Base-by-base conservation (phyloP, 2,329 filamentous ascomycete genomes). In the Penicillium digitatum region DNA sequence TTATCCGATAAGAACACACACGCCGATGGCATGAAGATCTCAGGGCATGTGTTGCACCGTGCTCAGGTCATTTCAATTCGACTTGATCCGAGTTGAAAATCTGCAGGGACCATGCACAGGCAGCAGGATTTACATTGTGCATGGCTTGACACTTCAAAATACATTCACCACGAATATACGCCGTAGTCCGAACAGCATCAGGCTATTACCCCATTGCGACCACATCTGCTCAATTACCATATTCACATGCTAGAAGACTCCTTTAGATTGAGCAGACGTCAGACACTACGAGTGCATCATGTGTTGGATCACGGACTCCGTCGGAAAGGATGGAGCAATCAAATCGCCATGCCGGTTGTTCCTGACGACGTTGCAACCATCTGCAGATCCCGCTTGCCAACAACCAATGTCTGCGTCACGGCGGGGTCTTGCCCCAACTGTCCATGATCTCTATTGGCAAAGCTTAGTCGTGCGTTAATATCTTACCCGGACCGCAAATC, bases 271-370 rank as follows among this genome's bases (percentile, higher is more conserved):
- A 18, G 22, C 14, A 34, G 5, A 11, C 0, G 12, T 5, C 43
- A 18, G 43, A 45, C 42, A 18, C 29, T 45, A 45, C 29, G 5
- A 32, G 3, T 16, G 43, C 27, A 24, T 4, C 12, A 22, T 22
- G 1, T 10, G 12, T 5, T 32, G 9, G 43, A 34, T 45, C 37
- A 5, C 32, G 50, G 50, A 52, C 34, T 52, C 50, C 50, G 50
- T 26, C 50, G 50, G 50, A 20, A 37, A 39, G 1, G 5, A 7
- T 3, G 12, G 16, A 9, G 16, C n/a, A 24, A 29, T 32, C 29
- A 55, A 56, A 49, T 58, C 48, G 59, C 53, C 55, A 60, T 62
- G 57, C 59, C 47, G 47, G 42, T 56, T 61, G 39, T 37, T 14
- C 24, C 27, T 58, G 40, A 49, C 54, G 49, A 58, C 29, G 60